Conservation (phyloP, 768 basidiomycete species). For the Mycena filopes region DNA sequence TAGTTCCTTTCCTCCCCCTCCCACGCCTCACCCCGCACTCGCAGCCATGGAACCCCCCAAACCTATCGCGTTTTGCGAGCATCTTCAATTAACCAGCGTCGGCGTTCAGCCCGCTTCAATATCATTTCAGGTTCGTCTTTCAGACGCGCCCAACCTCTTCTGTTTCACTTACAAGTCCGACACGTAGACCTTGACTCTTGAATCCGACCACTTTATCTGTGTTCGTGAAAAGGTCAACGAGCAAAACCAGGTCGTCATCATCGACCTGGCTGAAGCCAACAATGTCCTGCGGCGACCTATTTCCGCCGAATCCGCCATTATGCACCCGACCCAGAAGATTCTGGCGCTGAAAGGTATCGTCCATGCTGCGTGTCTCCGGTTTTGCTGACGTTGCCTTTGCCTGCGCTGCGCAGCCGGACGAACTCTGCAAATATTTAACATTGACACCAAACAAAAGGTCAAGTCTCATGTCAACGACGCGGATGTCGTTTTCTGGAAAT, state of each 20-base stretch:
- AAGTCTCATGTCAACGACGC: conserved; percentile 94
- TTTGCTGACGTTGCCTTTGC: conserved; percentile 27
- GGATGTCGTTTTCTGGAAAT: conserved; percentile 98
- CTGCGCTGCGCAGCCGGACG: conserved; percentile 74
- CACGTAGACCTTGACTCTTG: conserved; percentile 93
- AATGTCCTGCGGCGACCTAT: conserved; percentile 96
- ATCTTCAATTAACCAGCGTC: conserved; percentile 93
- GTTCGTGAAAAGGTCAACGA: conserved; percentile 96
- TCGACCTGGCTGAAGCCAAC: conserved; percentile 97
- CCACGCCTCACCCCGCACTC: not conserved
- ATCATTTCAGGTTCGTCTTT: conserved; percentile 85
- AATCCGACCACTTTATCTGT: conserved; percentile 98
- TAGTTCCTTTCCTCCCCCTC: no score
- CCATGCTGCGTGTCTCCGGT: not conserved
- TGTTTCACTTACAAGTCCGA: not conserved
- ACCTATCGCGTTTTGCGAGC: conserved; percentile 91
- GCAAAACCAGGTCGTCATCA: conserved; percentile 97
- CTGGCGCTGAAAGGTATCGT: conserved; percentile 89
- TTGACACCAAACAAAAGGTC: conserved; percentile 97
- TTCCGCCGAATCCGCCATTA: conserved; percentile 98
- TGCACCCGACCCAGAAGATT: conserved; percentile 97
- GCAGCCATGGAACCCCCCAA: conserved; percentile 63
- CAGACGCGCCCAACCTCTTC: not conserved
- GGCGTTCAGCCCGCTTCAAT: conserved; percentile 97
- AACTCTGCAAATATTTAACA: conserved; percentile 97